These are phyloP conservation scores for Trichoderma orchidacearum DNA, from an alignment of 495 filamentous ascomycete species.

Conservation along the genomic window DNA sequence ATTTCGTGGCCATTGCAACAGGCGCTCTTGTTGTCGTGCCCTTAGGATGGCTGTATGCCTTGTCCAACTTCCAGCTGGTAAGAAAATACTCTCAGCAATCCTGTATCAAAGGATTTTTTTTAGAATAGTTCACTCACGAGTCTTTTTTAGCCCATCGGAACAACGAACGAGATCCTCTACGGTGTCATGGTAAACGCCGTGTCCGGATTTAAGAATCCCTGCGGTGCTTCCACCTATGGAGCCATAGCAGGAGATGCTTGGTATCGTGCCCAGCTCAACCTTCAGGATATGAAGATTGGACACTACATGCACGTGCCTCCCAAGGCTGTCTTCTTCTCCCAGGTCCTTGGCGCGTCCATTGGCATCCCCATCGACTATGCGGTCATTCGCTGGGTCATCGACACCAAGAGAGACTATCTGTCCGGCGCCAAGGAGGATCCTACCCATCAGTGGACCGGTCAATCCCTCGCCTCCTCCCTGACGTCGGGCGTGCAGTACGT, in stretches of 20 bases:
- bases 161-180: slow-evolving; percentile 43
- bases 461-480: slow-evolving; percentile 27
- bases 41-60: slow-evolving; percentile 40
- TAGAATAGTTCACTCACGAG: neutral
- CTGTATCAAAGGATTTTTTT: neutral
- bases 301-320: slow-evolving; percentile 45
- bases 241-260: slow-evolving; percentile 34
- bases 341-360: slow-evolving; percentile 39
- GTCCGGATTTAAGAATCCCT: slow-evolving; percentile 30
- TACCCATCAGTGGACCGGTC: slow-evolving; percentile 43
- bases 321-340: slow-evolving; percentile 41
- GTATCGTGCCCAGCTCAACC: slow-evolving; percentile 45
- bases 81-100: slow-evolving; percentile 2
- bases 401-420: slow-evolving; percentile 38
- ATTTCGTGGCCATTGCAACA: slow-evolving; percentile 36
- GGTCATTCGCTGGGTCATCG: slow-evolving; percentile 29
- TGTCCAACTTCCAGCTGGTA: slow-evolving; percentile 38
- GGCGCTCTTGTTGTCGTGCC: slow-evolving; percentile 38
- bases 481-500: slow-evolving; percentile 42
- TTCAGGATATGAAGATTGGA: slow-evolving; percentile 31
- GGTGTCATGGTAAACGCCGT: slow-evolving; percentile 42
- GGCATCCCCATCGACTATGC: slow-evolving; percentile 34
- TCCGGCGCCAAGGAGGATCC: slow-evolving; percentile 35
- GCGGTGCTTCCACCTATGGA: slow-evolving; percentile 38
- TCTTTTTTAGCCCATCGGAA: slow-evolving; percentile 23